Conservation (phyloP, 75 land plant species). For the Selaginella moellendorffii region DNA sequence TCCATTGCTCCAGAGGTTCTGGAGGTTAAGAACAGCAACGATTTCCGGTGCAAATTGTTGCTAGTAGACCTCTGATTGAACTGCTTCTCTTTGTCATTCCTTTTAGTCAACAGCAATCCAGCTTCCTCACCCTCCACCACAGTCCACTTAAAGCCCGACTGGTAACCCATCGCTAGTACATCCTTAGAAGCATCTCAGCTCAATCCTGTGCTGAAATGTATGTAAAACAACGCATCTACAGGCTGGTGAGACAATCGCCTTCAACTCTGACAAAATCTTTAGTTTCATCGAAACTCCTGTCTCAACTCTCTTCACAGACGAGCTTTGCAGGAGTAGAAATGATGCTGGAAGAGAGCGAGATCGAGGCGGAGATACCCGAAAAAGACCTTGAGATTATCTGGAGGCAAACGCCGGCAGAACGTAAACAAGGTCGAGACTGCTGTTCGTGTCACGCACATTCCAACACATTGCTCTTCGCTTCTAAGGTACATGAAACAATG, state of each 20-base stretch:
- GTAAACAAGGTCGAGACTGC: constrained; percentile 98
- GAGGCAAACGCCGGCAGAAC: constrained; percentile 97
- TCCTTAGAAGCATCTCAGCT: constrained; percentile 96
- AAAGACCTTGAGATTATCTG: constrained; percentile 84
- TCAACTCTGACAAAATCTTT: constrained; percentile 35
- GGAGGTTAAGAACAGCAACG: too few relatives aligned
- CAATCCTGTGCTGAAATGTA: constrained; percentile 89
- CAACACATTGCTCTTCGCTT: constrained; percentile 77
- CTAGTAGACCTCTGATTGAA: too few relatives aligned
- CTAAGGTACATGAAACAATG: constrained; percentile 36
- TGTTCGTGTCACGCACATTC: constrained; percentile 91
- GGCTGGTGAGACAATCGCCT: constrained; percentile 87
- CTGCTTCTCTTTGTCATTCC: too few relatives aligned
- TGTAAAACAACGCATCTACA: constrained; percentile 46
- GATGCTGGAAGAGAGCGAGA: constrained; percentile 79
- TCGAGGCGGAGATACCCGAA: constrained; percentile 76
- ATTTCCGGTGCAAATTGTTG: too few relatives aligned
- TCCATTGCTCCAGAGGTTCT: too few relatives aligned
- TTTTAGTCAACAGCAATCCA: too few relatives aligned
- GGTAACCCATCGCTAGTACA: constrained; percentile 97
- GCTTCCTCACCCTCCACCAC: constrained; percentile 98
- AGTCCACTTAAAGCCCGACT: constrained; percentile 54
- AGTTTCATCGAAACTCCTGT: background rate
- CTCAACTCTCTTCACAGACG: constrained; percentile 38
- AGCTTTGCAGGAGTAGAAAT: constrained; percentile 95